A percentile compares a stretch with the other conserved stretches of the same genome.
Conservation (phyloP, 768 basidiomycete species). For the Calocybe gangraenosa region DNA sequence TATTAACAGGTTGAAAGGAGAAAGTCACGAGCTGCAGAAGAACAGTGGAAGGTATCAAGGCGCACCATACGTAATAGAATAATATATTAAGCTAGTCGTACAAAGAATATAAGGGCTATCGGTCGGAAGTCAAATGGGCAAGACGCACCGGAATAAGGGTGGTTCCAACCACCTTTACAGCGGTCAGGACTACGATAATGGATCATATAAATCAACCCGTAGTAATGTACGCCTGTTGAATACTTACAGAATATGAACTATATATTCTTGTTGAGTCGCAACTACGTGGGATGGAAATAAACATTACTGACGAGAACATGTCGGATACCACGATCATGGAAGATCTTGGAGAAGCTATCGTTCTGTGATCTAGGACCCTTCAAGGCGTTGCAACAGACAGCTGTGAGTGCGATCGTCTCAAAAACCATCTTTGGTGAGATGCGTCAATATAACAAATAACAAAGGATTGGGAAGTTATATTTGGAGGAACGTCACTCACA, state of each 20-base stretch:
- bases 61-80: conserved; percentile 9
- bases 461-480: no score
- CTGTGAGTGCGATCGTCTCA: conserved; percentile 2
- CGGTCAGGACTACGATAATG: conserved; percentile 5
- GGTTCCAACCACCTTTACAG: background rate
- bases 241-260: conserved; percentile 8
- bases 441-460: background rate
- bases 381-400: background rate
- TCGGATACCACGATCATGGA: background rate
- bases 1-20: conserved; percentile 8
- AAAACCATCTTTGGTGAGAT: conserved; percentile 3
- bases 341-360: background rate
- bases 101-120: background rate
- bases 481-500: background rate
- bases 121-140: no score
- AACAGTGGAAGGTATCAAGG: background rate
- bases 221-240: no score
- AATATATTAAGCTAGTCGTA: background rate
- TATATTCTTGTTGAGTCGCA: background rate
- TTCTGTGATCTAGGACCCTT: background rate
- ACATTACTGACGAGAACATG: conserved; percentile 2
- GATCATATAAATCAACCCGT: background rate
- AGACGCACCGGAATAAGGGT: conserved; percentile 7
- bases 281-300: background rate
- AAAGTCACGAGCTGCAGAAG: background rate